These are phyloP conservation scores for Melocanna baccifera DNA, from an alignment of 176 grass and related monocot genomes.

Conservation along the genomic window DNA sequence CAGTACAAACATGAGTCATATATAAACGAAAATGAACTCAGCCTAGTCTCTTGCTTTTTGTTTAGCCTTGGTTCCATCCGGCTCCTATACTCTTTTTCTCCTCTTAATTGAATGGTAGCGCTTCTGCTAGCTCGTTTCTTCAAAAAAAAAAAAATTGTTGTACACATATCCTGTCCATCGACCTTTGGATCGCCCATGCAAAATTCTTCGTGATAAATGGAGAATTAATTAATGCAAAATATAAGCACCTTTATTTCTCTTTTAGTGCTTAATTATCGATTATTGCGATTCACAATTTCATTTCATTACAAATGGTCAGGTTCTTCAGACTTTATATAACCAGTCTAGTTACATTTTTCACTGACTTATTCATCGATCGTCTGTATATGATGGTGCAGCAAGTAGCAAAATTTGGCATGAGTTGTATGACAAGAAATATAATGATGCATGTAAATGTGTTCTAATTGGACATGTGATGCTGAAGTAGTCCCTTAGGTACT, in stretches of 20 bases:
- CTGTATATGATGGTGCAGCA: neutral
- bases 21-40: too few relatives aligned
- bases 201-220: conserved; percentile 32
- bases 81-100: too few relatives aligned
- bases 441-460: neutral
- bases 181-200: neutral
- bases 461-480: conserved; percentile 4
- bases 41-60: too few relatives aligned
- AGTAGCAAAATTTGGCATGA: neutral
- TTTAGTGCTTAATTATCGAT: neutral
- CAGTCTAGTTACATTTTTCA: neutral
- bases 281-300: neutral
- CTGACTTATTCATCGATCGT: neutral
- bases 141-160: too few relatives aligned
- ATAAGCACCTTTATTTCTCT: neutral
- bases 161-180: conserved; percentile 8
- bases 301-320: neutral
- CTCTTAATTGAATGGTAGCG: too few relatives aligned
- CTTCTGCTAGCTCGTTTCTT: too few relatives aligned
- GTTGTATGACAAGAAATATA: neutral
- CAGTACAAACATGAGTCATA: too few relatives aligned
- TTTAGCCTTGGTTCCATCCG: too few relatives aligned
- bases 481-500: neutral
- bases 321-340: neutral
- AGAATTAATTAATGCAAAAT: conserved; percentile 36